Evolutionary conservation across 192 early-diverging fungal species (phyloP).

Genomic region (Hyaloraphidium curvatum): DNA sequence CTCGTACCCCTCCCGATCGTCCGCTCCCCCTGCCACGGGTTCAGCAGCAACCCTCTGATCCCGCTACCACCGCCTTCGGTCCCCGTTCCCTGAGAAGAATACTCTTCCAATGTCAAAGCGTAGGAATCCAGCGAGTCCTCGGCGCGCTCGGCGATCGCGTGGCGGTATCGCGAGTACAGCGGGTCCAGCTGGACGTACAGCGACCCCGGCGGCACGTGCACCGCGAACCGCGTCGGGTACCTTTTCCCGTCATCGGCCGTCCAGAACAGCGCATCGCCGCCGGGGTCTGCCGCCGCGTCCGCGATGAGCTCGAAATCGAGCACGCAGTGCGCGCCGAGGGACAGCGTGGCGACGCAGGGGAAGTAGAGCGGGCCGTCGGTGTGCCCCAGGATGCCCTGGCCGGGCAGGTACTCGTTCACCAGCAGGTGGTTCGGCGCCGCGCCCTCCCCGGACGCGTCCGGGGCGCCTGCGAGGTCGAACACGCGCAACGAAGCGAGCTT

Average conservation of each 20-base stretch:
- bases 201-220: background rate
- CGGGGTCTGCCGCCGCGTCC: background rate
- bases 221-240: background rate
- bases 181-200: background rate
- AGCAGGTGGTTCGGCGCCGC: slow-evolving; percentile 23
- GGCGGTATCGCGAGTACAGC: background rate
- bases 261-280: background rate
- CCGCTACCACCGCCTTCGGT: background rate
- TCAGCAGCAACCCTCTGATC: background rate
- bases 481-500: background rate
- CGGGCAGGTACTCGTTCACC: slow-evolving; percentile 28
- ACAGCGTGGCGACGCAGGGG: slow-evolving; percentile 26
- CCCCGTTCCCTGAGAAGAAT: background rate
- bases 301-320: slow-evolving; percentile 19
- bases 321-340: slow-evolving; percentile 21
- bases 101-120: background rate
- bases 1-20: background rate
- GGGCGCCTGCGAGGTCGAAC: background rate
- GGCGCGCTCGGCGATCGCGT: background rate
- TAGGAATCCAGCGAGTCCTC: background rate
- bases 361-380: slow-evolving; percentile 28
- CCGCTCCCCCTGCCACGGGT: background rate
- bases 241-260: background rate
- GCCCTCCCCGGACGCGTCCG: background rate
- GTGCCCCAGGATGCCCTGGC: slow-evolving; percentile 31